Conservation (phyloP, 2,329 filamentous ascomycete species). For the Botryotinia narcissicola region DNA sequence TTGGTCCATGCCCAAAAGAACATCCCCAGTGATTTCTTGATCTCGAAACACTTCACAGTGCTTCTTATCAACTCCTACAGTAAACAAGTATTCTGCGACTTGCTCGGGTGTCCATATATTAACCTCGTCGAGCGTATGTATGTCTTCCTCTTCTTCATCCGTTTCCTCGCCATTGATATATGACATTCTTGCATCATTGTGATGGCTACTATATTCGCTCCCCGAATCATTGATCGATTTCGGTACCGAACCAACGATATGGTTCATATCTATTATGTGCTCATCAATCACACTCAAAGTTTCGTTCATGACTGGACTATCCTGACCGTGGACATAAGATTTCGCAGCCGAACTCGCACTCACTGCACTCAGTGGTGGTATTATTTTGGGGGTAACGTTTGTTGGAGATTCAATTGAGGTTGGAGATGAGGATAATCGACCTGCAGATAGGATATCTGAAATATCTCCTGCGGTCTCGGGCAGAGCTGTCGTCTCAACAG, state of each 20-base stretch:
- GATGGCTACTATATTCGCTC: constrained; percentile 88
- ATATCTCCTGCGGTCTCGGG: neutral
- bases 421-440: neutral
- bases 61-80: constrained; percentile 77
- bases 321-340: constrained; percentile 47
- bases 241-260: constrained; percentile 47
- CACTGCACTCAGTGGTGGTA: constrained; percentile 40
- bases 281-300: constrained; percentile 95
- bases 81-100: constrained; percentile 86
- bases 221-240: constrained; percentile 68
- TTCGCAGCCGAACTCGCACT: constrained; percentile 48
- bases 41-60: constrained; percentile 94
- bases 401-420: constrained; percentile 1
- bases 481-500: neutral
- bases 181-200: constrained; percentile 72
- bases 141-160: constrained; percentile 79
- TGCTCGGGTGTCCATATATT: constrained; percentile 74
- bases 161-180: constrained; percentile 95
- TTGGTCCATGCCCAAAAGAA: constrained; percentile 91
- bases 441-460: constrained; percentile 3
- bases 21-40: constrained; percentile 93
- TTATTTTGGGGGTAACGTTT: neutral
- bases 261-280: constrained; percentile 82
- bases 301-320: constrained; percentile 84
- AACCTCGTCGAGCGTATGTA: constrained; percentile 72